phyloP scores from a whole-genome alignment of 495 filamentous ascomycete genomes.

The Rostrohypoxylon terebratum region DNA sequence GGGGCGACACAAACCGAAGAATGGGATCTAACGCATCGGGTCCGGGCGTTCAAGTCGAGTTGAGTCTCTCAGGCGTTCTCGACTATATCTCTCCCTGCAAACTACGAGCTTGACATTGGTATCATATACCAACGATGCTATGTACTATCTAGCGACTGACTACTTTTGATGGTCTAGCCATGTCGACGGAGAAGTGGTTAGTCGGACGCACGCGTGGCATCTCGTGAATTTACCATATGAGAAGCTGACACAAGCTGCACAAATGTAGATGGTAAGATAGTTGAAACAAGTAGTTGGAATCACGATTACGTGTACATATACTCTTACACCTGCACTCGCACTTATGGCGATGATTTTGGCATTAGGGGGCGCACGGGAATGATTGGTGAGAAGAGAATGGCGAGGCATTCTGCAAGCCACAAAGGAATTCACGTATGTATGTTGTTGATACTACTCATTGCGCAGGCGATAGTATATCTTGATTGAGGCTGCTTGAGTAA shows the following conservation, averaged over 20 bases:
- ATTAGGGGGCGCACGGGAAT: conserved; percentile 3
- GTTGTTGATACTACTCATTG: conserved; percentile 8
- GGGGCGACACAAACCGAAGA: conserved; percentile 25
- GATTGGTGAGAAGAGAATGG: conserved; percentile 2
- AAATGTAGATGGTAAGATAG: neutral
- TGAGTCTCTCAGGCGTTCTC: conserved; percentile 11
- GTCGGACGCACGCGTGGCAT: neutral
- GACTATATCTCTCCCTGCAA: conserved; percentile 17
- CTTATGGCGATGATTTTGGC: neutral
- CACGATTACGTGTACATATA: conserved; percentile 26
- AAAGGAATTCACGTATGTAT: conserved; percentile 1
- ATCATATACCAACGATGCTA: neutral
- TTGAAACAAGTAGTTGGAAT: conserved; percentile 4
- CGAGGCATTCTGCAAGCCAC: conserved; percentile 7
- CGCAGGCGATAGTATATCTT: neutral
- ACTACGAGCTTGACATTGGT: conserved; percentile 1
- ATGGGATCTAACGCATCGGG: conserved; percentile 30
- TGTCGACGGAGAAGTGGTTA: neutral
- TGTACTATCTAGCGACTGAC: neutral
- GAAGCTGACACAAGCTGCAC: conserved; percentile 1
- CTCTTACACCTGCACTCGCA: conserved; percentile 9
- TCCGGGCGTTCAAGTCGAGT: conserved; percentile 35
- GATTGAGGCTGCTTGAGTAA: neutral
- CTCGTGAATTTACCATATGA: neutral
- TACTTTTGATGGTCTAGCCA: neutral